Evolutionary conservation across 2,329 filamentous ascomycete genomes (phyloP).

Genomic region (Catunica adiposa): DNA sequence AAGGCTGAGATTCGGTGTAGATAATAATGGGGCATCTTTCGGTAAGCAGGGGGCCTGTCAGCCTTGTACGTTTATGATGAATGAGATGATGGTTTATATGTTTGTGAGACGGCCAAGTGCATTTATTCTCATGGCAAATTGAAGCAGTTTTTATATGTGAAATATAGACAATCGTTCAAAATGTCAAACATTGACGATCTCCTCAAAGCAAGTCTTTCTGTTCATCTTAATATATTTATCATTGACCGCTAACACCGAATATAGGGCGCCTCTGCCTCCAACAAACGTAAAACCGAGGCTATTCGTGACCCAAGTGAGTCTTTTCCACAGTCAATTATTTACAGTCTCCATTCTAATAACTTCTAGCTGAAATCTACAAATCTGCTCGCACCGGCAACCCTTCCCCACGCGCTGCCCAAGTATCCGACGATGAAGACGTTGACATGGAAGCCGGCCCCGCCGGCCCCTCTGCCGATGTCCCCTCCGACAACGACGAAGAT

Average conservation of each 20-base stretch:
- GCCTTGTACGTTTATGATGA: background rate
- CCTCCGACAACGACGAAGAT: slow-evolving; percentile 29
- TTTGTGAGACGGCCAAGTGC: no score
- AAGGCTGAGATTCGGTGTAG: slow-evolving; percentile 3
- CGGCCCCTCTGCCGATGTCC: slow-evolving; percentile 32
- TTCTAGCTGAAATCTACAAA: slow-evolving; percentile 46
- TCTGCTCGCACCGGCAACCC: slow-evolving; percentile 36
- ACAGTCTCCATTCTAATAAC: background rate
- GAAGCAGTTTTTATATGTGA: background rate
- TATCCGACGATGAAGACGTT: slow-evolving; percentile 27
- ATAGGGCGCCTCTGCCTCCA: slow-evolving; percentile 16
- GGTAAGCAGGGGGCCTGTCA: background rate
- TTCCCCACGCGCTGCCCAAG: slow-evolving; percentile 26
- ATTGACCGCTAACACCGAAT: slow-evolving; percentile 16
- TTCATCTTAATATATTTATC: background rate
- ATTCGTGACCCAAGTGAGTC: slow-evolving; percentile 44
- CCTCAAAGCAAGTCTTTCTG: slow-evolving; percentile 29
- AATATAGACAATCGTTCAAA: background rate
- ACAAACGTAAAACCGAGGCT: slow-evolving; percentile 48
- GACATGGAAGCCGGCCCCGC: slow-evolving; percentile 28
- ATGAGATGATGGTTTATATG: no score
- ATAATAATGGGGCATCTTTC: background rate
- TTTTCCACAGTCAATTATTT: background rate
- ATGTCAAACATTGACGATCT: slow-evolving; percentile 45
- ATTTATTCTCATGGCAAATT: background rate